Evolutionary conservation across 169 alveolate genomes (phyloP), one percentile per base, ranked within the genome.

Genomic region (Neospora caninum): DNA sequence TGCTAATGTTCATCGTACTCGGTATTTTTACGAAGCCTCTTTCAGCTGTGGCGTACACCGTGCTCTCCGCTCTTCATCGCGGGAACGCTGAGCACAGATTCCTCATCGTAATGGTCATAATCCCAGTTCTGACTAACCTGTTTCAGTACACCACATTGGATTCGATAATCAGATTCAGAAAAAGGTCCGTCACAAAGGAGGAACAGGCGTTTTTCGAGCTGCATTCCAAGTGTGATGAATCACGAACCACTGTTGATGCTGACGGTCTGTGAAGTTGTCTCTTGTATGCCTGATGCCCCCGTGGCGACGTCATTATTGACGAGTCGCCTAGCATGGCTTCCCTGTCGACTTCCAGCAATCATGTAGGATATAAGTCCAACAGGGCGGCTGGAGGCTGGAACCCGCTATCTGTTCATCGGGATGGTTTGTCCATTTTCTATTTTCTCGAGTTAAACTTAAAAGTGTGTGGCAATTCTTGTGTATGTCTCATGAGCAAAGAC

Each of bases 121-220:
- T 78, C 41, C 87, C 87, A 27, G 87, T 78, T 78, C 31, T 78
- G 43, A 78, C 87, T 20, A 78, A 78, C 27, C 45, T 78, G 34
- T 78, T 78, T 39, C 87, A 78, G 87, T 78, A 78, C 43, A 38
- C 53, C 45, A 78, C 87, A 18, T 25, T 78, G 45, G 87, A 78
- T 34, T 78, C 87, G 31, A 78, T 78, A 22, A 78, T 78, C 87
- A 78, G 34, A 39, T 78, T 31, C 25, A 78, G 87, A 78, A 78
- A 29, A 25, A 18, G 43, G 31, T 34, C 39, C 0, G 45, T 25
- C 87, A 6, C 87, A 31, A 78, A 78, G 27, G 87, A 78, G 31
- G 43, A 78, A 39, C 25, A 34, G 43, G 87, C 87, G 29, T 31
- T 78, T 78, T 39, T 27, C 45, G 87, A 78, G 45, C 87, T 78